These are phyloP conservation scores for Neurospora discreta DNA, from an alignment of 495 filamentous ascomycete genomes.

Conservation along the genomic window DNA sequence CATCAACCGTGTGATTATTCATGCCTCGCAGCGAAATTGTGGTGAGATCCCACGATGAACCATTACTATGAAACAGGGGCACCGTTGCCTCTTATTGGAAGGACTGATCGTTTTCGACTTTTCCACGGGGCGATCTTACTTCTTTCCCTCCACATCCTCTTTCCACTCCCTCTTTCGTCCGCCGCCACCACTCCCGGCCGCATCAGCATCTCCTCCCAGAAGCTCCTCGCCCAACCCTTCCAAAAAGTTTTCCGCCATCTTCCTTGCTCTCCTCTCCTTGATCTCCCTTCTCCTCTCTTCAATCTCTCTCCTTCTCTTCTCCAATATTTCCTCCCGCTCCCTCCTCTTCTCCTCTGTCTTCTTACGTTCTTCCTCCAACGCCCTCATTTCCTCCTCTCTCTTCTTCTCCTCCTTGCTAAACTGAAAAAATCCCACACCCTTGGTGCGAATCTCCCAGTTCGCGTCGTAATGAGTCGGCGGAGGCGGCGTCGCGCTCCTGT, in stretches of 20 bases:
- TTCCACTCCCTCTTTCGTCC: background rate
- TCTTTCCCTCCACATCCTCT: background rate
- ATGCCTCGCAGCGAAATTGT: background rate
- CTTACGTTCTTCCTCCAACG: conserved; percentile 50
- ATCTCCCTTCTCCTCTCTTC: conserved; percentile 41
- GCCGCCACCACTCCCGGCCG: background rate
- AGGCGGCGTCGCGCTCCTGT: conserved; percentile 66
- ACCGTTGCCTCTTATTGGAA: background rate
- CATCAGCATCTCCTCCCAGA: background rate
- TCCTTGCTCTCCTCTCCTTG: conserved; percentile 46
- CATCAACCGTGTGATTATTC: background rate
- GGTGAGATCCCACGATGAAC: background rate
- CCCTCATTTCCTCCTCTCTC: conserved; percentile 64
- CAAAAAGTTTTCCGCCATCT: conserved; percentile 65
- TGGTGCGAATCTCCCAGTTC: conserved; percentile 65
- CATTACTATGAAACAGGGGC: background rate
- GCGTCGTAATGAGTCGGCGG: conserved; percentile 77
- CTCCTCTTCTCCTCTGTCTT: conserved; percentile 54
- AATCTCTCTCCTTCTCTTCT: conserved; percentile 41
- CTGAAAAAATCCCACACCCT: conserved; percentile 81
- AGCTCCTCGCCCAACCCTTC: conserved; percentile 38
- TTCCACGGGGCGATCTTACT: background rate
- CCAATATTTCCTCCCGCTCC: conserved; percentile 43
- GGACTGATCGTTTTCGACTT: background rate
- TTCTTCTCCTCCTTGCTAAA: conserved; percentile 62